Percentiles rank a stretch among this genome's conserved stretches.
phyloP scores from a whole-genome alignment of 345 rosid genomes.

The Euphorbia lathyris region DNA sequence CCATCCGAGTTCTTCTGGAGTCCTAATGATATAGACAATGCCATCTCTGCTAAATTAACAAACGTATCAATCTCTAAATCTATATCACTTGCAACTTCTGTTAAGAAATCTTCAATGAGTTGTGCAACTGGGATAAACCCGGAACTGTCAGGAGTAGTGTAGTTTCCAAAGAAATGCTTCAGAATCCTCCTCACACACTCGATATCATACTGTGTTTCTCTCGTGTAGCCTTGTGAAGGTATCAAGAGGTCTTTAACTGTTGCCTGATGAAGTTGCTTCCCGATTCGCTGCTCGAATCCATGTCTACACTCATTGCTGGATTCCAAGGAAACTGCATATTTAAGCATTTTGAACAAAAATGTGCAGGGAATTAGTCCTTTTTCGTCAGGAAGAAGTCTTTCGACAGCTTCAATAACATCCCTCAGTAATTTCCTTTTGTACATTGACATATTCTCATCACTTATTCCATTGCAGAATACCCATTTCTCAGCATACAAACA shows the following conservation, averaged over 20 bases:
- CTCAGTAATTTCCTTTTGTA: constrained; percentile 38
- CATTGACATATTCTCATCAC: constrained; percentile 29
- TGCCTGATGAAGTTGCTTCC: constrained; percentile 69
- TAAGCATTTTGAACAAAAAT: constrained; percentile 56
- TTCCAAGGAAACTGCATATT: constrained; percentile 43
- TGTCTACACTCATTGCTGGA: constrained; percentile 51
- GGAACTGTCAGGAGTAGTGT: constrained; percentile 21
- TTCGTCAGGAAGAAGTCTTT: constrained; percentile 54
- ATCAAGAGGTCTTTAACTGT: constrained; percentile 52
- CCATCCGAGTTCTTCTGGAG: constrained; percentile 50
- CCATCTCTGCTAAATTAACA: constrained; percentile 48
- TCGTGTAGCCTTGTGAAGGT: constrained; percentile 47
- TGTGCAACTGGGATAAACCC: constrained; percentile 47
- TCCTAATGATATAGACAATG: constrained; percentile 45
- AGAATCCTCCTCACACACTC: constrained; percentile 57
- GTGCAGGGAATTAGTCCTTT: constrained; percentile 53
- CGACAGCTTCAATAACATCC: constrained; percentile 60
- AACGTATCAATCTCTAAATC: constrained; percentile 53
- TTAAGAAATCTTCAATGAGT: constrained; percentile 62
- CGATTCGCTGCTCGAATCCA: constrained; percentile 69
- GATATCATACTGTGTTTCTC: constrained; percentile 48
- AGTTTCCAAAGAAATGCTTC: constrained; percentile 50
- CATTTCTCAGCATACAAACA: constrained; percentile 50
- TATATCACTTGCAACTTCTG: constrained; percentile 53
- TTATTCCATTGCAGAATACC: constrained; percentile 30